Evolutionary conservation across 2,329 filamentous ascomycete species (phyloP), one percentile per base, ranked within the genome.

Genomic region (Aschersonia sp.): DNA sequence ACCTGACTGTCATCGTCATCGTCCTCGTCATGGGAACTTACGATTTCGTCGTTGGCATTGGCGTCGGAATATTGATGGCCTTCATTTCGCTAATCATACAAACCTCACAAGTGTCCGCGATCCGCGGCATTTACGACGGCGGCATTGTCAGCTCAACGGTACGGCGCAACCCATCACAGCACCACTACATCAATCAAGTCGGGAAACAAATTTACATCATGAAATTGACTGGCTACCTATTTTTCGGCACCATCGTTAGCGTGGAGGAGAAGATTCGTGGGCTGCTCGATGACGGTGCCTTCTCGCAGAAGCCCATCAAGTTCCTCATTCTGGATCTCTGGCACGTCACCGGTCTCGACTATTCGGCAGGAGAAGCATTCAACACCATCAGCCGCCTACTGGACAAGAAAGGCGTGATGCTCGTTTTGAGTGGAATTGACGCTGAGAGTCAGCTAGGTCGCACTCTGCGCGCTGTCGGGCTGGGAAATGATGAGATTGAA

Each of bases 231-330:
- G 90, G 92, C 0, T 97, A 90, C 59, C 76, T 98, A n/a, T 98
- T 98, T 71, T 98, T 98, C 56, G 92, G 92, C 12, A 97, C 89
- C 3, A 95, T 98, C 54, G 90, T 96, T 47, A 87, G 87, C 44
- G 90, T 98, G 0, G 92, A 98, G 63, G 85, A 87, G 52, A 84
- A 84, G 53, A 89, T 97, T 51, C 79, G 89, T 29, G 79, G 74
- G 4, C 68, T 97, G 33, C 81, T 97, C 44, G 82, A 89, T 31
- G 87, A 94, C 32, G 81, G 90, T 51, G 76, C 81, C 2, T 97
- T 96, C 60, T 70, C 72, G 30, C 70, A 78, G 53, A 76, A 81
- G 46, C 88, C 90, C 0, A 92, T 97, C 60, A 83, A 87, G 54
- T 98, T 88, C 61, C 71, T 98, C 42, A 79, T 98, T 14, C 72